A percentile compares a stretch with the other conserved stretches of the same genome.
These are phyloP conservation scores for Floccularia luteovirens DNA, from an alignment of 768 basidiomycete species.

Conservation along the genomic window DNA sequence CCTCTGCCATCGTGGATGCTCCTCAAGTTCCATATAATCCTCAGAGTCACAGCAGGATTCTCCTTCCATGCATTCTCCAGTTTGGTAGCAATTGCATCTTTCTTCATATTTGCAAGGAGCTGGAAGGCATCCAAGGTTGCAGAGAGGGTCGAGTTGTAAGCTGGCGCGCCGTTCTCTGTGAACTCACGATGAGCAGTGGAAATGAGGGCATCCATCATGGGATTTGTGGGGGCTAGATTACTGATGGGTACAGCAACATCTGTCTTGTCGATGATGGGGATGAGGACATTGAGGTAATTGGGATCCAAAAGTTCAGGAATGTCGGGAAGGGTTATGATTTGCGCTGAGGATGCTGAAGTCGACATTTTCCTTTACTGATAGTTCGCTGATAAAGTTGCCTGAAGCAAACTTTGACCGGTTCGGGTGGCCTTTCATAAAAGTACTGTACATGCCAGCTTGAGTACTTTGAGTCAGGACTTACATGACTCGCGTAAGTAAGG, in stretches of 20 bases:
- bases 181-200: conserved; percentile 30
- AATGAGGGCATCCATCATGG: conserved; percentile 50
- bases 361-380: too few relatives aligned
- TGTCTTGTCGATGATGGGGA: conserved; percentile 33
- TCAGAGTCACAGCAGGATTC: conserved; percentile 49
- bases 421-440: too few relatives aligned
- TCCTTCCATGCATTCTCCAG: conserved; percentile 50
- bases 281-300: conserved; percentile 47
- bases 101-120: conserved; percentile 20
- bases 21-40: conserved; percentile 59
- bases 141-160: conserved; percentile 43
- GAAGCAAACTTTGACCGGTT: too few relatives aligned
- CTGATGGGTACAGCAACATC: conserved; percentile 5
- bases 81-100: conserved; percentile 18
- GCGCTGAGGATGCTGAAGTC: conserved; percentile 19
- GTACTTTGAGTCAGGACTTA: too few relatives aligned
- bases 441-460: too few relatives aligned
- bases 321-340: conserved; percentile 42
- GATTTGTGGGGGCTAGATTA: conserved; percentile 16
- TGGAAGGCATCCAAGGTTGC: conserved; percentile 53
- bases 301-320: conserved; percentile 53
- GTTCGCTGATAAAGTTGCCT: too few relatives aligned
- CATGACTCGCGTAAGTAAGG: too few relatives aligned
- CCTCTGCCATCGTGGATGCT: conserved; percentile 68
- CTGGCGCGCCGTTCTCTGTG: conserved; percentile 44